Evolutionary conservation across 306 rosid genomes (phyloP).

Genomic region (Styphnolobium japonicum): DNA sequence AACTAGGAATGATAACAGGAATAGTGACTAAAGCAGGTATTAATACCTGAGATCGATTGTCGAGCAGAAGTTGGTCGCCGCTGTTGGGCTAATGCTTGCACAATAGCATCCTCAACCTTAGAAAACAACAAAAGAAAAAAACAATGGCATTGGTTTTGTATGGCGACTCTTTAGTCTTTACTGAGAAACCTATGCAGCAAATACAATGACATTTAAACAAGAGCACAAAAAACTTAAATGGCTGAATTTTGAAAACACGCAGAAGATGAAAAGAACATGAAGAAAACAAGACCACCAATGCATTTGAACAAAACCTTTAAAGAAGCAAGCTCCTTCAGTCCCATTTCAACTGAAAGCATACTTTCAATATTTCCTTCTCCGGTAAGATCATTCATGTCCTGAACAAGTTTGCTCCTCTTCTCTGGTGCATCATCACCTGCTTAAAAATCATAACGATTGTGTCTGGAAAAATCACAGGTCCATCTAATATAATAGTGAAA

Average conservation of each 20-base stretch:
- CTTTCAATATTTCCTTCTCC: conserved; percentile 98
- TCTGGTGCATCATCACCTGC: conserved; percentile 72
- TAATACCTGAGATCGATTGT: conserved; percentile 61
- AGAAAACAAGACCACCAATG: conserved; percentile 21
- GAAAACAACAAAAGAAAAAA: not conserved
- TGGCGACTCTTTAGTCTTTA: not conserved
- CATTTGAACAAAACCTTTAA: conserved; percentile 62
- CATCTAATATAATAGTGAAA: not conserved
- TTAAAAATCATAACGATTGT: conserved; percentile 28
- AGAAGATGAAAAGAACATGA: not conserved
- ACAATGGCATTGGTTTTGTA: conserved; percentile 12
- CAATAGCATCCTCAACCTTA: conserved; percentile 89
- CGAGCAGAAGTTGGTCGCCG: conserved; percentile 83
- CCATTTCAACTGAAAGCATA: conserved; percentile 98
- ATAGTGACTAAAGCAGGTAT: conserved; percentile 14
- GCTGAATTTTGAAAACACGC: not conserved
- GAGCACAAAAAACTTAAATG: conserved; percentile 9
- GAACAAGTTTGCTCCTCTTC: conserved; percentile 66
- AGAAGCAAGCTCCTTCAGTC: conserved; percentile 85
- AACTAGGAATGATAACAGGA: conserved; percentile 16
- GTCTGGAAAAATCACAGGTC: conserved; percentile 7
- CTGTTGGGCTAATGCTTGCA: conserved; percentile 81
- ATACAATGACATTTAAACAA: conserved; percentile 6
- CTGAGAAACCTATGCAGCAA: conserved; percentile 1
- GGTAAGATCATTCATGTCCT: conserved; percentile 78